phyloP scores from a whole-genome alignment of 768 basidiomycete species.

The Trametes cubensis region DNA sequence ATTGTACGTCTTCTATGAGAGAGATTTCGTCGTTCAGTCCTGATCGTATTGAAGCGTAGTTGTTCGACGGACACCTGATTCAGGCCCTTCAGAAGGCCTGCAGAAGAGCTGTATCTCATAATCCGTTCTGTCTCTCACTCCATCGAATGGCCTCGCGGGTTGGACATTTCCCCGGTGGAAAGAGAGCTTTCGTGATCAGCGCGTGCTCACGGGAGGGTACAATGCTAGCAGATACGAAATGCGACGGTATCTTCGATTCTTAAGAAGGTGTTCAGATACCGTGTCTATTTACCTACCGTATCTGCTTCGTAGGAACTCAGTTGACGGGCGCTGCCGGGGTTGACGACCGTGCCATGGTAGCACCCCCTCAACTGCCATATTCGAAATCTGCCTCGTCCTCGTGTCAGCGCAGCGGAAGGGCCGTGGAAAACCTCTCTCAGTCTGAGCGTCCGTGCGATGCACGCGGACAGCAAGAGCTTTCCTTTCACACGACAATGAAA shows the following conservation, averaged over 20 bases:
- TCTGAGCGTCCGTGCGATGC: conserved; percentile 7
- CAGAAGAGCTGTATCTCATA: neutral
- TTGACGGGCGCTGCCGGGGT: conserved; percentile 19
- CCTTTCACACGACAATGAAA: conserved; percentile 22
- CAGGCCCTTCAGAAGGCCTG: too few relatives aligned
- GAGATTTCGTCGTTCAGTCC: neutral
- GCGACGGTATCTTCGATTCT: conserved; percentile 8
- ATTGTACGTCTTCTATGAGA: neutral
- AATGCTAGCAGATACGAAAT: neutral
- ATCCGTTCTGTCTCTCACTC: neutral
- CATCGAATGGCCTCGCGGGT: too few relatives aligned
- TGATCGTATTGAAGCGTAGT: neutral
- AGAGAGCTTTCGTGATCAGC: neutral
- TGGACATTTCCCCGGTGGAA: too few relatives aligned
- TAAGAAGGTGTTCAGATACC: conserved; percentile 10
- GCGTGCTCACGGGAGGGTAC: neutral
- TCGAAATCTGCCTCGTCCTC: conserved; percentile 1
- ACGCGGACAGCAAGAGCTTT: conserved; percentile 1
- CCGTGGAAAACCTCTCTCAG: conserved; percentile 6
- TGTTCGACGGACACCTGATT: neutral
- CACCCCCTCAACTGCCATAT: conserved; percentile 15
- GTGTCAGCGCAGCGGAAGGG: neutral
- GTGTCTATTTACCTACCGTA: conserved; percentile 23
- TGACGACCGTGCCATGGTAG: conserved; percentile 11
- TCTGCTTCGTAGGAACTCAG: conserved; percentile 20